A percentile compares a stretch with the other conserved stretches of the same genome.
Evolutionary conservation across 1,284 basidiomycete species (phyloP).

Genomic region (Meira nashicola): DNA sequence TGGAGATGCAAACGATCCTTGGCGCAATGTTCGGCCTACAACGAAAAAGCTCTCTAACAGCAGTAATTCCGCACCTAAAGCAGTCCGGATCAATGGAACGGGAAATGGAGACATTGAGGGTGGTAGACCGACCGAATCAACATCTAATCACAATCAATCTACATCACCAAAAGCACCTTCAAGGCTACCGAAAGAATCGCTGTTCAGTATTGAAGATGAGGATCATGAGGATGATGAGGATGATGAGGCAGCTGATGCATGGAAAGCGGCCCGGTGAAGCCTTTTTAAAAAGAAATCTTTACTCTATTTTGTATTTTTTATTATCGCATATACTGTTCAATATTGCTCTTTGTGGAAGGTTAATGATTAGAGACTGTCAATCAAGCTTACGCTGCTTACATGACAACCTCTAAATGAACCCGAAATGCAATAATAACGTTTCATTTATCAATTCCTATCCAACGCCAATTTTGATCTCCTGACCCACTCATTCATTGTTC

Average conservation of each 20-base stretch:
- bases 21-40: neutral
- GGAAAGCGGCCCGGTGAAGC: slow-evolving; percentile 6
- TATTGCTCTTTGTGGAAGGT: too few relatives aligned
- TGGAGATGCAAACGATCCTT: neutral
- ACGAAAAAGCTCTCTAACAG: neutral
- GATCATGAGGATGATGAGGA: slow-evolving; percentile 27
- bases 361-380: too few relatives aligned
- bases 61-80: neutral
- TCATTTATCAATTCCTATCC: too few relatives aligned
- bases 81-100: neutral
- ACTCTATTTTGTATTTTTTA: too few relatives aligned
- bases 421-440: too few relatives aligned
- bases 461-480: too few relatives aligned
- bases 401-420: too few relatives aligned
- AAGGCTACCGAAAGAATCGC: slow-evolving; percentile 14
- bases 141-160: neutral
- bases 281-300: too few relatives aligned
- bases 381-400: too few relatives aligned
- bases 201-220: slow-evolving; percentile 35
- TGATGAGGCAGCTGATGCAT: slow-evolving; percentile 10
- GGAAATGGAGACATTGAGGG: neutral
- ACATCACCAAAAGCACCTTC: slow-evolving; percentile 5
- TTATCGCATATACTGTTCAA: too few relatives aligned
- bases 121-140: neutral
- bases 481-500: too few relatives aligned